Evolutionary conservation across 2,329 filamentous ascomycete genomes (phyloP), one percentile per base, ranked within the genome.

Genomic region (Lecanoromycetidae sp.): DNA sequence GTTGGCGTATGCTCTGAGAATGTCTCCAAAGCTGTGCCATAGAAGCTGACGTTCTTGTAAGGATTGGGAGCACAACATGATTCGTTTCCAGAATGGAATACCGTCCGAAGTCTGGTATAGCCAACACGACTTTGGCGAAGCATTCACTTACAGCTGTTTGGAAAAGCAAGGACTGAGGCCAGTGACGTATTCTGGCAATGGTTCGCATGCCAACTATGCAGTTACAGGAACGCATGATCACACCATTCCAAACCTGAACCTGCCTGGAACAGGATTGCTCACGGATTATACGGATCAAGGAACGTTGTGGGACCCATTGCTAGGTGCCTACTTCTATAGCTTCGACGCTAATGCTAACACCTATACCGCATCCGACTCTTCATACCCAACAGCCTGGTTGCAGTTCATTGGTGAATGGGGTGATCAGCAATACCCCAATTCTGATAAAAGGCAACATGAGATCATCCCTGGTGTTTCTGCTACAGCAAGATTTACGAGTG

Each of bases 181-280:
- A 1, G 62, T 81, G 25, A 65, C 66, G 20, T 83, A 78, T 59
- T 72, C 71, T 1, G 71, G 73, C 0, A 74, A 75, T 40, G 80
- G 79, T 7, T 74, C 71, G 0, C 80, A 84, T 60, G 80, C 79
- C 7, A 77, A 76, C 56, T 83, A 82, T 58, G 76, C 77, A 15
- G 75, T 71, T 5, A 41, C 61, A 10, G 79, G 66, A 2, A 66
- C 63, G 2, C 79, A 82, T 55, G 78, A 81, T 57, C 77, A 82
- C 56, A 73, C 72, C 0, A 78, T 82, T 46, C 78, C 79, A 0
- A 70, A 75, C 46, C 46, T 80, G 15, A 76, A 79, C 49, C 64
- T 80, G 4, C 19, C 19, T 6, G 34, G 20, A 9, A 75, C 78
- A 45, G 52, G 52, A n/a, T n/a, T 50, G 8, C 26, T 53, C n/a